Percentiles rank a stretch among this genome's conserved stretches.
Conservation (phyloP, 768 basidiomycete genomes). For the Russula dissimulans region DNA sequence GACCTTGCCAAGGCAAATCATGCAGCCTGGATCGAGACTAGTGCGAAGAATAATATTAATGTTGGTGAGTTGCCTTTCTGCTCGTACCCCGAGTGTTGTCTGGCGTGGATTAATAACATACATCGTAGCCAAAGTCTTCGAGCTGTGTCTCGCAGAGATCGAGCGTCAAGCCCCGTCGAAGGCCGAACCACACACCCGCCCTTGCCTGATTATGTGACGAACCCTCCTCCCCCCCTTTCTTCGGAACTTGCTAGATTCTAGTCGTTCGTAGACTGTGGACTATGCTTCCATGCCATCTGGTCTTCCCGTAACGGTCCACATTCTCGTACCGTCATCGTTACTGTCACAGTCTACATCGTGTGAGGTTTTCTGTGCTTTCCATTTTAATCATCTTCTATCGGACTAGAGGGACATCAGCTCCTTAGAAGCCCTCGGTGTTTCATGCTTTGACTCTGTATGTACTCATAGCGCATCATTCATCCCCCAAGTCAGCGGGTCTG, state of each 20-base stretch:
- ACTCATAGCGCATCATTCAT: conserved; percentile 14
- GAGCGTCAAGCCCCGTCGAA: conserved; percentile 58
- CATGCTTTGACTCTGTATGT: conserved; percentile 18
- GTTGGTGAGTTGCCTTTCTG: conserved; percentile 54
- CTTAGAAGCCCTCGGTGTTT: conserved; percentile 12
- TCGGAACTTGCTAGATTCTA: conserved; percentile 4
- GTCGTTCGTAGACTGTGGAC: conserved; percentile 1
- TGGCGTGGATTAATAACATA: conserved; percentile 4
- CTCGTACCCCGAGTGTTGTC: not conserved
- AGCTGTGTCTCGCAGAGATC: conserved; percentile 74
- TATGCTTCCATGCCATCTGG: not conserved
- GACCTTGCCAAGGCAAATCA: conserved; percentile 61
- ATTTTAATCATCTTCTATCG: conserved; percentile 9
- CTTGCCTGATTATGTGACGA: conserved; percentile 50
- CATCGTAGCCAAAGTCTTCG: conserved; percentile 66
- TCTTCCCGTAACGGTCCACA: not conserved
- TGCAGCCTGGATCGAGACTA: conserved; percentile 81
- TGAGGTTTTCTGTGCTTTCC: conserved; percentile 2
- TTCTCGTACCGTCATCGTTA: conserved; percentile 1
- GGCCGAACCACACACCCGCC: conserved; percentile 34
- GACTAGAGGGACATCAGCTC: conserved; percentile 8
- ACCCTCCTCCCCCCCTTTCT: not conserved
- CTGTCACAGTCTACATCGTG: conserved; percentile 5
- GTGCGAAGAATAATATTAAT: conserved; percentile 79
- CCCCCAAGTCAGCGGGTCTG: conserved; percentile 17